Percentiles rank a stretch among this genome's conserved stretches.
These are phyloP conservation scores for Apium graveolens DNA, from an alignment of 129 eudicot species.

Conservation along the genomic window DNA sequence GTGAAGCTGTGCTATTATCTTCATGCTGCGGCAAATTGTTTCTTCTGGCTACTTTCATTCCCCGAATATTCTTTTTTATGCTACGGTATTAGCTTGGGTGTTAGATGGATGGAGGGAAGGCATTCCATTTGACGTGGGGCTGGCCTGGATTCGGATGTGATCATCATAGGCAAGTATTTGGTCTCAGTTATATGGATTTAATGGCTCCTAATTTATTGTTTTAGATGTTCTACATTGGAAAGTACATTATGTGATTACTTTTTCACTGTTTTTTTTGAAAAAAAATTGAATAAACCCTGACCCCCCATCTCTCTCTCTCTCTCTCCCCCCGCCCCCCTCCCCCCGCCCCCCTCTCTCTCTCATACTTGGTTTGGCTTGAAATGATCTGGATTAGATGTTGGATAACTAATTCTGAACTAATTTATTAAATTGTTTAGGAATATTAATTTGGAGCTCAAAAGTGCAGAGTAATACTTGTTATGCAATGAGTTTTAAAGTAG, in stretches of 20 bases:
- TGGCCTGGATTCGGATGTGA: conserved; percentile 18
- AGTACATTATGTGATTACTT: neutral
- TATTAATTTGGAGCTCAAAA: neutral
- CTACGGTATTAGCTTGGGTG: conserved; percentile 12
- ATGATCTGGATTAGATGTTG: neutral
- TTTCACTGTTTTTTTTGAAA: neutral
- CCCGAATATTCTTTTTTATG: neutral
- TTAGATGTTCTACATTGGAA: neutral
- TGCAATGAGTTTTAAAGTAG: neutral
- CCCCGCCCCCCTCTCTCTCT: too few relatives aligned
- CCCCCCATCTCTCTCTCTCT: too few relatives aligned
- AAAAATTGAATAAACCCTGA: neutral
- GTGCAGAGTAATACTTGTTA: neutral
- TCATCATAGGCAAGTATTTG: conserved; percentile 47
- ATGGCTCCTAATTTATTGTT: neutral
- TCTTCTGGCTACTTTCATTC: neutral
- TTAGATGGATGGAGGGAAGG: conserved; percentile 29
- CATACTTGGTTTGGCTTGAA: neutral
- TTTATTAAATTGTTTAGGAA: neutral
- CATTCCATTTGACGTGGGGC: conserved; percentile 18
- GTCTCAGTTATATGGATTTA: conserved; percentile 29
- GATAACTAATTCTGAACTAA: neutral
- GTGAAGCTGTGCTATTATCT: conserved; percentile 8
- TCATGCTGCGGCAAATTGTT: conserved; percentile 3
- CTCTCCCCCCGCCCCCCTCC: too few relatives aligned